These are phyloP conservation scores for Backusella circina DNA, from an alignment of 192 early-diverging fungal species.

Conservation along the genomic window DNA sequence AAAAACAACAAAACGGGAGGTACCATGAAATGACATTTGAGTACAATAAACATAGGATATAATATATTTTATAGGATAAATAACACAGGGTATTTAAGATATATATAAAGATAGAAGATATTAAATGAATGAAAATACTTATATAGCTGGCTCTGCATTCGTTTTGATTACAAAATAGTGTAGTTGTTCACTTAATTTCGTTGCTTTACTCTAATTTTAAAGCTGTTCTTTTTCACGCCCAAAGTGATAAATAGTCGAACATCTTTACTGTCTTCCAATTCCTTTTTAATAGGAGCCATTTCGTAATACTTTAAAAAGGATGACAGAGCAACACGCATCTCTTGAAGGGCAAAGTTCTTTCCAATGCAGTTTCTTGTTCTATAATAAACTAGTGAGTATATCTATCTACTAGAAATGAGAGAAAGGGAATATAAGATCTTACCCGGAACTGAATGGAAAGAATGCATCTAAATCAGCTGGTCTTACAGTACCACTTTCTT, in stretches of 20 bases:
- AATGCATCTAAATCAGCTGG: conserved; percentile 39
- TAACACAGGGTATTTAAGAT: background rate
- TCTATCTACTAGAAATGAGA: background rate
- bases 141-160: background rate
- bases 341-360: conserved; percentile 45
- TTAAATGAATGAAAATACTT: background rate
- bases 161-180: background rate
- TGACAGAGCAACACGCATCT: conserved; percentile 46
- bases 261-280: conserved; percentile 66
- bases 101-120: background rate
- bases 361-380: conserved; percentile 51
- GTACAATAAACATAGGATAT: too few relatives aligned
- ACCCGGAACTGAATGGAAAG: conserved; percentile 48
- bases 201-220: conserved; percentile 10
- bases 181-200: background rate
- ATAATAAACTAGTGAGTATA: background rate
- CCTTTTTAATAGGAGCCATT: conserved; percentile 41
- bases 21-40: too few relatives aligned
- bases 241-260: conserved; percentile 22
- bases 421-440: background rate
- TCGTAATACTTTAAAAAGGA: conserved; percentile 43
- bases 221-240: conserved; percentile 6
- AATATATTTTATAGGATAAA: background rate
- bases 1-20: too few relatives aligned
- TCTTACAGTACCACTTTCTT: background rate